Percentiles rank a stretch among this genome's conserved stretches.
These are phyloP conservation scores for Claviceps sp. DNA, from an alignment of 2,329 filamentous ascomycete species.

Conservation along the genomic window DNA sequence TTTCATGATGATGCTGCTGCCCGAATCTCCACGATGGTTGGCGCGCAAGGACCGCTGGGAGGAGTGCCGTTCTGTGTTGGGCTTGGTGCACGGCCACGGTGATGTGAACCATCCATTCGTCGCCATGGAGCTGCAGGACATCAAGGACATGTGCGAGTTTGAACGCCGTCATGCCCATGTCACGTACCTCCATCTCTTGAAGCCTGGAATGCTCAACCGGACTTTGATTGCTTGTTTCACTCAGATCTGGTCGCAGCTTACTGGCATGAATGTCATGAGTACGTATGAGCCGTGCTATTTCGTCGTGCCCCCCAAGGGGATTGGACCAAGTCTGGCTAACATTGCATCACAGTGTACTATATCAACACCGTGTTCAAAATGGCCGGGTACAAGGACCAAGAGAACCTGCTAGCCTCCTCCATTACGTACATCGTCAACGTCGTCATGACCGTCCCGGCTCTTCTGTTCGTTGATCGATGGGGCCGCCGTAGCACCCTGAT, in stretches of 20 bases:
- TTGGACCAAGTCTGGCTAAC: not conserved
- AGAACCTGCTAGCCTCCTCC: constrained; percentile 39
- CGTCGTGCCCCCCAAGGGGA: no score
- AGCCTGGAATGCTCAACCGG: constrained; percentile 47
- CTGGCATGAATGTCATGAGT: constrained; percentile 48
- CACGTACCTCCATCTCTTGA: constrained; percentile 58
- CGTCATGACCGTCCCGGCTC: constrained; percentile 60
- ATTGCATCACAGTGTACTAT: constrained; percentile 40
- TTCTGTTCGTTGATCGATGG: constrained; percentile 63
- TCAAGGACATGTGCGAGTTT: constrained; percentile 60
- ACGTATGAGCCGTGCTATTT: constrained; percentile 8
- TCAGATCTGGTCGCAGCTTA: constrained; percentile 43
- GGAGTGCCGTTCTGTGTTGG: constrained; percentile 38
- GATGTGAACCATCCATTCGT: constrained; percentile 54
- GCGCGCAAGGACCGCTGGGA: constrained; percentile 48
- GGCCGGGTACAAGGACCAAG: constrained; percentile 28
- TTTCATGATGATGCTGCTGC: constrained; percentile 44
- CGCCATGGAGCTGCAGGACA: constrained; percentile 54
- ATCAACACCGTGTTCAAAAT: constrained; percentile 32
- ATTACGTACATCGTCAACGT: constrained; percentile 64
- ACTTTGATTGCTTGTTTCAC: constrained; percentile 37
- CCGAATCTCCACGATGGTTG: constrained; percentile 52
- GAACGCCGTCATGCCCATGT: constrained; percentile 58
- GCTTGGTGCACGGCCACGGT: constrained; percentile 52
- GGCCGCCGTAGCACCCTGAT: constrained; percentile 59